Evolutionary conservation across 2,329 filamentous ascomycete genomes (phyloP).

Genomic region (Colletotrichum tofieldiae): DNA sequence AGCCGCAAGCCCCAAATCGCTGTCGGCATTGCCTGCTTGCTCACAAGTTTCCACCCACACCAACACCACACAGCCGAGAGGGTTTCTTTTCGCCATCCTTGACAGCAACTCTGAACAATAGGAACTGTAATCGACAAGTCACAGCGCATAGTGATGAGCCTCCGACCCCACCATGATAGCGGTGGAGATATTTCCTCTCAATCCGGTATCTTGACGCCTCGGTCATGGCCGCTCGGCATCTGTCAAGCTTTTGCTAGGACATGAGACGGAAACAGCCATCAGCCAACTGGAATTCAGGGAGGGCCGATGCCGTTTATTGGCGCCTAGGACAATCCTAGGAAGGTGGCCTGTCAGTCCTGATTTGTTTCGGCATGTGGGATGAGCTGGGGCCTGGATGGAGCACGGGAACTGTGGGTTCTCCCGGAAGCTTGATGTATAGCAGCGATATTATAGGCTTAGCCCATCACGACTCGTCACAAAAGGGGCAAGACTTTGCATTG

Average conservation of each 20-base stretch:
- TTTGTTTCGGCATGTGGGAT: slow-evolving; percentile 36
- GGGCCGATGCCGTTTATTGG: not conserved
- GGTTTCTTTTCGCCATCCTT: not conserved
- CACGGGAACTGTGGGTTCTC: slow-evolving; percentile 9
- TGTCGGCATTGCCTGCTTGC: slow-evolving; percentile 3
- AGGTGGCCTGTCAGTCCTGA: slow-evolving; percentile 1
- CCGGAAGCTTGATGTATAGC: slow-evolving; percentile 22
- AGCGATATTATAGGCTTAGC: slow-evolving; percentile 12
- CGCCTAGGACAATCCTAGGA: slow-evolving; percentile 4
- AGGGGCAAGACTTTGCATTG: not conserved
- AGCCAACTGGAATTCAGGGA: slow-evolving; percentile 8
- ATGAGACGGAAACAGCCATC: not conserved
- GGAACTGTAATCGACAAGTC: not conserved
- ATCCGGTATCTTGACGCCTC: slow-evolving; percentile 5
- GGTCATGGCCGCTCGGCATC: slow-evolving; percentile 25
- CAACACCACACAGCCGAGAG: not conserved
- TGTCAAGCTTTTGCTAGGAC: slow-evolving; percentile 17
- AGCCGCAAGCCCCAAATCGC: not conserved
- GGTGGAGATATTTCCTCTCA: slow-evolving; percentile 1
- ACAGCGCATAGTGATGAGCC: slow-evolving; percentile 3
- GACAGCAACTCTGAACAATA: not conserved
- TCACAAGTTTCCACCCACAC: not conserved
- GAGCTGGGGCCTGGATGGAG: not conserved
- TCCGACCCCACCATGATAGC: slow-evolving; percentile 21
- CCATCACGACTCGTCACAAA: not conserved